Conservation (phyloP, 2,329 filamentous ascomycete genomes). For the Curvularia verruculosa region DNA sequence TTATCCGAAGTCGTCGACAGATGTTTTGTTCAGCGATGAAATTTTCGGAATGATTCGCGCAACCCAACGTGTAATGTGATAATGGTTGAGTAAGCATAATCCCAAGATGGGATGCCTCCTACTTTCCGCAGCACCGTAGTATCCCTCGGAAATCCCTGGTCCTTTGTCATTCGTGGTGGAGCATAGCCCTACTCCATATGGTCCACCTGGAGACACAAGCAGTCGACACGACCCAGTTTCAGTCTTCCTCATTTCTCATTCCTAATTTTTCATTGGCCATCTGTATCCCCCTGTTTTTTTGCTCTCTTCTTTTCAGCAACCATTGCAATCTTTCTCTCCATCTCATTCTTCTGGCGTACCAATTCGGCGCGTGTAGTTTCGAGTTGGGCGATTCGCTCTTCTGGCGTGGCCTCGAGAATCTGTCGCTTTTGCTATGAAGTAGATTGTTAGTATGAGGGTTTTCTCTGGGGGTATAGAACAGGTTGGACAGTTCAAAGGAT, state of each 20-base stretch:
- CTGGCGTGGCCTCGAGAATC: conserved; percentile 56
- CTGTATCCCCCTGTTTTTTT: conserved; percentile 19
- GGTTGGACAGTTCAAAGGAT: no score
- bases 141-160: neutral
- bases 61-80: neutral
- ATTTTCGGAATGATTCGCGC: neutral
- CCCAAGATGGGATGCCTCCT: neutral
- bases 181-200: neutral
- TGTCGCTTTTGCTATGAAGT: conserved; percentile 52
- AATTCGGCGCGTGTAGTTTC: conserved; percentile 58
- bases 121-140: neutral
- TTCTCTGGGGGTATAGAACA: neutral
- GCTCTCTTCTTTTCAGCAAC: conserved; percentile 26
- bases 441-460: neutral
- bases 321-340: conserved; percentile 62
- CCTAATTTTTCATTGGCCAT: conserved; percentile 18
- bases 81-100: neutral
- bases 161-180: neutral
- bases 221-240: neutral
- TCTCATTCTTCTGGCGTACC: conserved; percentile 56
- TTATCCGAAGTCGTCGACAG: neutral
- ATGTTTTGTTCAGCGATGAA: neutral
- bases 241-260: conserved; percentile 10
- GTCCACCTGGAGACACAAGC: neutral
- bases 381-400: conserved; percentile 63